Evolutionary conservation across 2,329 filamentous ascomycete species (phyloP).

Genomic region (Xylariaceae sp.): DNA sequence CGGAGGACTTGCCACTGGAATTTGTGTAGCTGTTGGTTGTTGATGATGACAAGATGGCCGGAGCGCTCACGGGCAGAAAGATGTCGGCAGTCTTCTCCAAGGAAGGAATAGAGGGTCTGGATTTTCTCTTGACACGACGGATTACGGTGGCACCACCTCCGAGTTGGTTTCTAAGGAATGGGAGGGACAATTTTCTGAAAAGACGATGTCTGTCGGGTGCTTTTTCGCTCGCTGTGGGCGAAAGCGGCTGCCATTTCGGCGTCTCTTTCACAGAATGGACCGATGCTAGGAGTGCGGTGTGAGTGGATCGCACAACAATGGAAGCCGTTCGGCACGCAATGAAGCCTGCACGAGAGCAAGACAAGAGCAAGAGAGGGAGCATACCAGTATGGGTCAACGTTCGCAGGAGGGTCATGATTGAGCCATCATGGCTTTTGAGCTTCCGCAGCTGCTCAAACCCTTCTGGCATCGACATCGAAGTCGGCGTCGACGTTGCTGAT

Average conservation of each 20-base stretch:
- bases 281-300: slow-evolving; percentile 23
- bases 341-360: not conserved
- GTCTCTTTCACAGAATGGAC: slow-evolving; percentile 22
- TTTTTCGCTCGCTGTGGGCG: slow-evolving; percentile 22
- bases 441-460: slow-evolving; percentile 33
- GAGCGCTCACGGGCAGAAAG: slow-evolving; percentile 22
- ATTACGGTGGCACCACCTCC: slow-evolving; percentile 39
- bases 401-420: slow-evolving; percentile 39
- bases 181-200: slow-evolving; percentile 37
- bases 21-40: slow-evolving; percentile 29
- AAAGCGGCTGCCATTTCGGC: slow-evolving; percentile 22
- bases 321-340: not conserved
- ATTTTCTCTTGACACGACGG: slow-evolving; percentile 36
- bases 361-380: slow-evolving; percentile 11
- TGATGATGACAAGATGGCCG: slow-evolving; percentile 20
- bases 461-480: slow-evolving; percentile 26
- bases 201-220: slow-evolving; percentile 21
- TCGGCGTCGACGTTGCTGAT: slow-evolving; percentile 21
- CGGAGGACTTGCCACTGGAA: slow-evolving; percentile 29
- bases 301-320: not conserved
- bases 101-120: slow-evolving; percentile 35
- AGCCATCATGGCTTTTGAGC: slow-evolving; percentile 36
- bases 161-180: slow-evolving; percentile 35
- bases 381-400: slow-evolving; percentile 38
- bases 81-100: slow-evolving; percentile 31